phyloP scores from a whole-genome alignment of 805 yeast species.

The Komagataella phaffii region DNA sequence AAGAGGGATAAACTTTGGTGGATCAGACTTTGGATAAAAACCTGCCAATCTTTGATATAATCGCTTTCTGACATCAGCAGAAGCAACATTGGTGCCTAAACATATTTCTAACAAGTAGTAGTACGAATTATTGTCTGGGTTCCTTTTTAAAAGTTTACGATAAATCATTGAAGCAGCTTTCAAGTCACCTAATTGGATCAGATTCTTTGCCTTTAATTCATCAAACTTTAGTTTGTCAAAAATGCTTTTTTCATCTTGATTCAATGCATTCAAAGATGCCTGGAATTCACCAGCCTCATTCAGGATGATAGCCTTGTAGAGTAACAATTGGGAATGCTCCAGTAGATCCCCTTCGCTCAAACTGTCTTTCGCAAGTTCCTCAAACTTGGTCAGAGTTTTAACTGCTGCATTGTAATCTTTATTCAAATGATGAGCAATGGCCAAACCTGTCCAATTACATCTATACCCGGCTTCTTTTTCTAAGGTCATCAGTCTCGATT shows the following conservation, averaged over 20 bases:
- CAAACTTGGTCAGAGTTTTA: slow-evolving; percentile 61
- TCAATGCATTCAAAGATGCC: slow-evolving; percentile 49
- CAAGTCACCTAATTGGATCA: slow-evolving; percentile 38
- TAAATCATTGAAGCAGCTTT: slow-evolving; percentile 59
- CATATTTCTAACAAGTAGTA: slow-evolving; percentile 55
- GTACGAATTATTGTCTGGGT: slow-evolving; percentile 67
- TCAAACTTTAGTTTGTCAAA: slow-evolving; percentile 46
- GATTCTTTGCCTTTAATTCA: slow-evolving; percentile 57
- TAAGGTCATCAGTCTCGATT: slow-evolving; percentile 54
- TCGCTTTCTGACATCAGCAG: slow-evolving; percentile 35
- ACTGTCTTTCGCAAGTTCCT: slow-evolving; percentile 57
- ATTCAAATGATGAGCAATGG: slow-evolving; percentile 72
- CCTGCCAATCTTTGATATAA: slow-evolving; percentile 52
- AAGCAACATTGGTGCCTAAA: slow-evolving; percentile 33
- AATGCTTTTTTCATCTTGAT: slow-evolving; percentile 25
- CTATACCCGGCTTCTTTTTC: slow-evolving; percentile 70
- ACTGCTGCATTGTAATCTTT: slow-evolving; percentile 58
- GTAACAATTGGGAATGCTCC: slow-evolving; percentile 71
- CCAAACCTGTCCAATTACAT: slow-evolving; percentile 83
- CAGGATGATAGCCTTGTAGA: slow-evolving; percentile 60
- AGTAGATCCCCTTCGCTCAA: slow-evolving; percentile 50
- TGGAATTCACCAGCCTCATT: slow-evolving; percentile 48
- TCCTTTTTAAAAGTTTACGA: slow-evolving; percentile 63
- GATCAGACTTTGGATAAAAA: slow-evolving; percentile 76
- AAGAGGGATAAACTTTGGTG: slow-evolving; percentile 68